phyloP scores from a whole-genome alignment of 2,329 filamentous ascomycete species.

The Clarireedia monteithiana region DNA sequence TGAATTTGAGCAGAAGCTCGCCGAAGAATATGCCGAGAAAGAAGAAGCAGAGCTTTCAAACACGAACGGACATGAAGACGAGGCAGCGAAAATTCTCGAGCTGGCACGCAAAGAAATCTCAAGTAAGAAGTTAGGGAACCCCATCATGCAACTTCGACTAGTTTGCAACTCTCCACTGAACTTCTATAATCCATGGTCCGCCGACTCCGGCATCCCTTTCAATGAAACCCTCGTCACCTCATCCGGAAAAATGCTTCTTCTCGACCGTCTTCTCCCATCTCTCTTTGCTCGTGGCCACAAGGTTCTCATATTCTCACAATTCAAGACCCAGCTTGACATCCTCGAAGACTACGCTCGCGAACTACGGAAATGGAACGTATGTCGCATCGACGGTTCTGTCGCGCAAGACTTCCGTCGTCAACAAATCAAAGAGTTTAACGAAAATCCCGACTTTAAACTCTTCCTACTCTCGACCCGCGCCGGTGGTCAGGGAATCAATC shows the following conservation, averaged over 20 bases:
- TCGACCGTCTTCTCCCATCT: slow-evolving; percentile 74
- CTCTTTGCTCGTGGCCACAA: slow-evolving; percentile 75
- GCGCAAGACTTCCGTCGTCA: slow-evolving; percentile 62
- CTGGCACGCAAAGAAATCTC: slow-evolving; percentile 80
- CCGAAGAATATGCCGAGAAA: slow-evolving; percentile 47
- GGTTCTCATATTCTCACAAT: slow-evolving; percentile 92
- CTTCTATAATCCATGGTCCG: slow-evolving; percentile 86
- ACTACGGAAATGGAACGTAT: slow-evolving; percentile 73
- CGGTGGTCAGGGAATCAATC: slow-evolving; percentile 91
- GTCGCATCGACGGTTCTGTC: slow-evolving; percentile 86
- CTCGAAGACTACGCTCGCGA: slow-evolving; percentile 75
- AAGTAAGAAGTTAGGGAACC: slow-evolving; percentile 87
- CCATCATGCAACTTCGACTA: slow-evolving; percentile 82
- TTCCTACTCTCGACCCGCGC: slow-evolving; percentile 88
- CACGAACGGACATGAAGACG: slow-evolving; percentile 42
- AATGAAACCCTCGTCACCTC: slow-evolving; percentile 80
- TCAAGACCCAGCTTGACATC: slow-evolving; percentile 89
- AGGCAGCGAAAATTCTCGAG: slow-evolving; percentile 61
- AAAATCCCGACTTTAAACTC: slow-evolving; percentile 55
- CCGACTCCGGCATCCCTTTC: slow-evolving; percentile 47
- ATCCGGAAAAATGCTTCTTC: slow-evolving; percentile 91
- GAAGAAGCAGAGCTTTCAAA: slow-evolving; percentile 45
- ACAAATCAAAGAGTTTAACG: slow-evolving; percentile 69
- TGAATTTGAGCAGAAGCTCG: slow-evolving; percentile 74
- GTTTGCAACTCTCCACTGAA: slow-evolving; percentile 94